Base-by-base conservation (phyloP, 2,329 filamentous ascomycete species). In the Aspergillaceae sp. region DNA sequence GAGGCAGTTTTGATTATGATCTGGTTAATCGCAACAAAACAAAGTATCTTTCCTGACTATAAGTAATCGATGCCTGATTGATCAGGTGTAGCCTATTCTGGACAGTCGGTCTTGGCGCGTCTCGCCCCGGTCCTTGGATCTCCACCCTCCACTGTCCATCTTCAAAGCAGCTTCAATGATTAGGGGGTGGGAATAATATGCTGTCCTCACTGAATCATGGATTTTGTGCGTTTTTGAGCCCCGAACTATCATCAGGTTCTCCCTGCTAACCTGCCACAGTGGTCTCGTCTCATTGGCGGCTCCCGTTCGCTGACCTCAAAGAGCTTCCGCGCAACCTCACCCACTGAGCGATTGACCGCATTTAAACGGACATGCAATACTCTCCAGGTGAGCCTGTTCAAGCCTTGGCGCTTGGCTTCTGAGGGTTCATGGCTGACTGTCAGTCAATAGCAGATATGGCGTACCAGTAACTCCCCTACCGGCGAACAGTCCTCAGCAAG, bases 291-390 rank as follows among this genome's bases (percentile, higher is more conserved):
- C 56, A 74, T 83, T 53, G 78, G 79, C 61, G 77, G 78, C 57
- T 68, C 71, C 46, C 72, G 73, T 54, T 60, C 65, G 43, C 59
- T 67, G 51, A 61, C 70, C 37, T 59, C 61, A 52, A 77, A 75
- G 63, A 71, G 73, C 62, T 69, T 71, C 44, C 67, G 69, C 34
- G 64, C 71, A 49, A 75, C 76, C 58, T 75, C 77, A 53, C 75
- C 79, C 27, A 75, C 78, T 51, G 76, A 82, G 60, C 77, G 80
- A 56, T 72, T 83, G 56, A 70, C 74, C 54, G 73, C 77, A 51
- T 83, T 83, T 66, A 79, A 78, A 57, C 74, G 77, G 54, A 71
- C 76, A 46, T 82, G 79, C 66, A 78, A 80, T 61, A 71, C 74
- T 45, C 70, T 82, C 19, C 69, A 80, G 63, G 76, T 79, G 4